Evolutionary conservation across 495 filamentous ascomycete genomes (phyloP).

Genomic region (Aspergillus nidulans): DNA sequence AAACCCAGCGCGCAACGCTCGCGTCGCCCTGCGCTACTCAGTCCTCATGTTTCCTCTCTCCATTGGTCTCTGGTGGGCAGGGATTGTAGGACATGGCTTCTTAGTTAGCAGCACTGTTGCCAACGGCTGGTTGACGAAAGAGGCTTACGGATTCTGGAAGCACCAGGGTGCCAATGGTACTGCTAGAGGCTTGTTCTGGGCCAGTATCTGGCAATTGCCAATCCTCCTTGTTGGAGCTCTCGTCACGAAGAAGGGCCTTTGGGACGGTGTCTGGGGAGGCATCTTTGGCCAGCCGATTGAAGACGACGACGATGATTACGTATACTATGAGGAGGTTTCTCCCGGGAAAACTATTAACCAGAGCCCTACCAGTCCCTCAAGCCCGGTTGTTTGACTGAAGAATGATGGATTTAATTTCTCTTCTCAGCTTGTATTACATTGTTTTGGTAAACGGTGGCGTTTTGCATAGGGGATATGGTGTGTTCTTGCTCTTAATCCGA

Average conservation of each 20-base stretch:
- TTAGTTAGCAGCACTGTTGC: slow-evolving; percentile 72
- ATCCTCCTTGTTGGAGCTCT: slow-evolving; percentile 88
- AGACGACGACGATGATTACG: slow-evolving; percentile 36
- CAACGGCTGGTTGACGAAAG: slow-evolving; percentile 79
- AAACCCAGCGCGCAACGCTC: slow-evolving; percentile 74
- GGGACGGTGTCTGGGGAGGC: slow-evolving; percentile 75
- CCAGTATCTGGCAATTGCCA: slow-evolving; percentile 94
- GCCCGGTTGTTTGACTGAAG: background rate
- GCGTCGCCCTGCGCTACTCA: slow-evolving; percentile 86
- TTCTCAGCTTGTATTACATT: slow-evolving; percentile 7
- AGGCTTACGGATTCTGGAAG: slow-evolving; percentile 80
- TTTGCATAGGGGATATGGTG: background rate
- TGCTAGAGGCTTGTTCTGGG: slow-evolving; percentile 90
- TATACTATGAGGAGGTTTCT: slow-evolving; percentile 29
- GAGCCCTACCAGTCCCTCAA: background rate
- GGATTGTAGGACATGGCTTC: slow-evolving; percentile 86
- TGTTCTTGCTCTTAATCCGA: background rate
- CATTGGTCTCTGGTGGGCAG: slow-evolving; percentile 69
- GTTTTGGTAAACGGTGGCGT: background rate
- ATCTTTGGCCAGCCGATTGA: slow-evolving; percentile 50
- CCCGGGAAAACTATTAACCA: background rate
- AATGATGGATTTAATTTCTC: background rate
- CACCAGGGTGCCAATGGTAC: slow-evolving; percentile 72
- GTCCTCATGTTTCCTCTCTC: slow-evolving; percentile 85
- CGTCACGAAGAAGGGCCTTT: slow-evolving; percentile 90